Conservation (phyloP, 805 yeast species). For the Starmerella geochares region DNA sequence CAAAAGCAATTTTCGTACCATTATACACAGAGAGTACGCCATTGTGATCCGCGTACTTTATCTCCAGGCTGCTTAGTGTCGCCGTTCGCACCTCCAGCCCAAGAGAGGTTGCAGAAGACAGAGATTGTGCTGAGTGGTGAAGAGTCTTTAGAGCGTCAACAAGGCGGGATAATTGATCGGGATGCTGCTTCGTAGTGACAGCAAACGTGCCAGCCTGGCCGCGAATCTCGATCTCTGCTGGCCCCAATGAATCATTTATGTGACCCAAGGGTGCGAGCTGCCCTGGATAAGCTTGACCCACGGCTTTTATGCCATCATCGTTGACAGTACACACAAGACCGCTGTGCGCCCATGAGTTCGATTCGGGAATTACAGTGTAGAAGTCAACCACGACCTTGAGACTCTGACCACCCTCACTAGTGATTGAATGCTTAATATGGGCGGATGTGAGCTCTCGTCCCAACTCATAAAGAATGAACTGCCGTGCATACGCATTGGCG, state of each 20-base stretch:
- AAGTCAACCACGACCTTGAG: slow-evolving; percentile 20
- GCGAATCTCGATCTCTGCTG: slow-evolving; percentile 8
- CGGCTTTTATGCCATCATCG: slow-evolving; percentile 11
- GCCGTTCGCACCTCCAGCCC: slow-evolving; percentile 20
- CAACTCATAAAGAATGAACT: slow-evolving; percentile 29
- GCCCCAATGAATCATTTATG: background rate
- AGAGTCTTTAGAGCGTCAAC: slow-evolving; percentile 11
- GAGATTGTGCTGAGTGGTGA: slow-evolving; percentile 23
- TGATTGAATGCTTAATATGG: slow-evolving; percentile 20
- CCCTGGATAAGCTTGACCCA: slow-evolving; percentile 17
- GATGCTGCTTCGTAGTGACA: slow-evolving; percentile 1
- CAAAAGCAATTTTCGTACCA: slow-evolving; percentile 17
- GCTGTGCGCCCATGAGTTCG: slow-evolving; percentile 23
- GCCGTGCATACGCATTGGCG: slow-evolving; percentile 23
- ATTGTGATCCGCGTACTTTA: slow-evolving; percentile 19
- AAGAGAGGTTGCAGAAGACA: slow-evolving; percentile 20
- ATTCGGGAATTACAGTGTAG: slow-evolving; percentile 14
- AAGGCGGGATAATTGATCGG: slow-evolving; percentile 9
- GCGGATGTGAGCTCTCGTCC: slow-evolving; percentile 27
- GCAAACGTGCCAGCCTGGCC: slow-evolving; percentile 15
- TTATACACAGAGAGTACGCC: slow-evolving; percentile 19
- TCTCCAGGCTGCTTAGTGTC: slow-evolving; percentile 19
- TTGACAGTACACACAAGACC: slow-evolving; percentile 21
- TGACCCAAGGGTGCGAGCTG: slow-evolving; percentile 15
- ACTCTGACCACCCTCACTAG: slow-evolving; percentile 12